Conservation (phyloP, 2,329 filamentous ascomycete species). For the Teratosphaeria zuluensis region DNA sequence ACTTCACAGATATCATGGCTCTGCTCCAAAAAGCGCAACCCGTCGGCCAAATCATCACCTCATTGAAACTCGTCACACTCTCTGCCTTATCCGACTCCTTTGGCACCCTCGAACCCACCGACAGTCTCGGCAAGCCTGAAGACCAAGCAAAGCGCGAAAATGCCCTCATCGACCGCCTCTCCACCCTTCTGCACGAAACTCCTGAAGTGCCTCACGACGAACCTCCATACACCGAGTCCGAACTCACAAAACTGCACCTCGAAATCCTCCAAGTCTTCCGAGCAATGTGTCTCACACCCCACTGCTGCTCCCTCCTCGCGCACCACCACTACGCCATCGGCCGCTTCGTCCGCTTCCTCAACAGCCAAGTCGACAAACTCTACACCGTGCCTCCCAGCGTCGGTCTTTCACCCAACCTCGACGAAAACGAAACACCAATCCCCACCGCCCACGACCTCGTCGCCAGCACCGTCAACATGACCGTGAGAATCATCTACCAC, state of each 20-base stretch:
- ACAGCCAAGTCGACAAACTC: constrained; percentile 57
- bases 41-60: constrained; percentile 51
- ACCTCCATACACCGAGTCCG: constrained; percentile 28
- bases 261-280: constrained; percentile 38
- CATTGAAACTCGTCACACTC: constrained; percentile 57
- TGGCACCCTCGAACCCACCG: constrained; percentile 45
- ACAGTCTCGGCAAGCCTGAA: background rate
- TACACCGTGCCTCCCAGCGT: constrained; percentile 33
- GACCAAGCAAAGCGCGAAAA: constrained; percentile 29
- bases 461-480: constrained; percentile 47
- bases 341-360: constrained; percentile 63
- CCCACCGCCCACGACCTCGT: constrained; percentile 30
- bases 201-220: constrained; percentile 35
- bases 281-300: constrained; percentile 52
- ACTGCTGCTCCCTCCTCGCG: constrained; percentile 57
- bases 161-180: constrained; percentile 52
- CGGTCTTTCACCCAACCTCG: constrained; percentile 18
- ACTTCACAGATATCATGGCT: constrained; percentile 53
- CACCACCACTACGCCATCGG: constrained; percentile 61
- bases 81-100: constrained; percentile 56
- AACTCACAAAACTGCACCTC: constrained; percentile 38
- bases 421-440: constrained; percentile 1
- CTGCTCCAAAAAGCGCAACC: constrained; percentile 55
- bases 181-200: constrained; percentile 50
- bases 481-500: constrained; percentile 52